Base-by-base conservation (phyloP, 2,329 filamentous ascomycete species). In the Myriosclerotinia scirpicola region DNA sequence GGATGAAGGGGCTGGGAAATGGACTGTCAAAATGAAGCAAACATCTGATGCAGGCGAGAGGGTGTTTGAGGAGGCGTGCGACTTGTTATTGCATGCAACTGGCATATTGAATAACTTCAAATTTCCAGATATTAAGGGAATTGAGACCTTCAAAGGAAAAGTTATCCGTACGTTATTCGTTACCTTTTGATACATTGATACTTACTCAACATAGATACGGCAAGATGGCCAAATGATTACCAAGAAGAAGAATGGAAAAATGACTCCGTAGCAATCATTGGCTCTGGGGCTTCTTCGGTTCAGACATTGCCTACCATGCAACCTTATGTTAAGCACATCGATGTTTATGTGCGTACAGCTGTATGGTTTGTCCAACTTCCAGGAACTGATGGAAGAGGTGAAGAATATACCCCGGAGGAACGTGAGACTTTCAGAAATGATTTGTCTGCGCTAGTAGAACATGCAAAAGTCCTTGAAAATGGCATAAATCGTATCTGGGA, bases 321-420 rank as follows among this genome's bases (percentile, higher is more conserved):
- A 65, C 77, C 81, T 0, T 72, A 78, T 42, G 80, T 79, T 56
- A 73, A 77, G 9, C 79, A 81, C 50, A 76, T 82, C 12, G 82
- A 80, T 5, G 82, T 79, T 14, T 84, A 84, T 68, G 81, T 85
- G 60, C 79, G 82, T 9, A 79, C 81, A 17, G 80, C 81, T 0
- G 80, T 81, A 0, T 85, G 82, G 82, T 79, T 84, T 1, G 52
- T 73, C 74, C 59, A 81, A 15, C 79, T 84, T 63, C 80, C 80
- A 0, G 79, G 79, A 68, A 81, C 81, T 70, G 78, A 75, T 40
- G 81, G 80, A 4, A 73, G 78, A 36, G 81, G 81, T 70, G 78
- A 80, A 38, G 77, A 78, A 64, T 83, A 83, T 69, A 77, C 76
- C 2, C 68, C 79, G 64, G 76, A 80, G 69, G 75, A 83, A 71